phyloP scores from a whole-genome alignment of 2,329 filamentous ascomycete genomes.

The Colletotrichum siamense region DNA sequence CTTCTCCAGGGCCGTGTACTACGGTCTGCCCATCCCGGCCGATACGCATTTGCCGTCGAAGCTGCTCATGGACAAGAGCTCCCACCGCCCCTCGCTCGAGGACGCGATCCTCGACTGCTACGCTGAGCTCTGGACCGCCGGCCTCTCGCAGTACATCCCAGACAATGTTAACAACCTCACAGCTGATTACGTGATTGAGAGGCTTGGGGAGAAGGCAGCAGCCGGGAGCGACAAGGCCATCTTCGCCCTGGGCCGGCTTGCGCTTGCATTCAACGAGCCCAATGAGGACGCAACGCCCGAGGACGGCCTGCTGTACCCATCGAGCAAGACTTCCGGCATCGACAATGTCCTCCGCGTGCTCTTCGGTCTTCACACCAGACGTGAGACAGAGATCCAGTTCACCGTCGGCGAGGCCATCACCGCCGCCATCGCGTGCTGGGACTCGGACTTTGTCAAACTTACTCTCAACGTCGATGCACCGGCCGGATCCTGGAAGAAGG shows the following conservation, averaged over 20 bases:
- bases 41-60: slow-evolving; percentile 33
- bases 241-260: slow-evolving; percentile 77
- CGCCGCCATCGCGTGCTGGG: slow-evolving; percentile 80
- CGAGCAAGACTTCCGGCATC: slow-evolving; percentile 8
- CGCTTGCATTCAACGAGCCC: slow-evolving; percentile 61
- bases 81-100: slow-evolving; percentile 38
- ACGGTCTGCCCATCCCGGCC: slow-evolving; percentile 35
- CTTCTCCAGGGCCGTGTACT: slow-evolving; percentile 50
- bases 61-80: slow-evolving; percentile 33
- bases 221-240: slow-evolving; percentile 85
- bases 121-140: slow-evolving; percentile 52
- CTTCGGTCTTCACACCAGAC: slow-evolving; percentile 81
- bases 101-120: slow-evolving; percentile 50
- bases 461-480: slow-evolving; percentile 74
- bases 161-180: slow-evolving; percentile 28
- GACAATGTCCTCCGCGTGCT: slow-evolving; percentile 60
- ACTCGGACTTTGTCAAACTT: slow-evolving; percentile 78
- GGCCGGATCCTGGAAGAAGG: slow-evolving; percentile 46
- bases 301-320: slow-evolving; percentile 3
- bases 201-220: slow-evolving; percentile 73
- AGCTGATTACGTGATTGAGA: slow-evolving; percentile 58
- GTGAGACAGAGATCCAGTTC: slow-evolving; percentile 88
- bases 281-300: slow-evolving; percentile 28
- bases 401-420: slow-evolving; percentile 88
- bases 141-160: slow-evolving; percentile 35